These are phyloP conservation scores for Venturia oleaginea DNA, from an alignment of 2,329 filamentous ascomycete genomes.

Conservation along the genomic window DNA sequence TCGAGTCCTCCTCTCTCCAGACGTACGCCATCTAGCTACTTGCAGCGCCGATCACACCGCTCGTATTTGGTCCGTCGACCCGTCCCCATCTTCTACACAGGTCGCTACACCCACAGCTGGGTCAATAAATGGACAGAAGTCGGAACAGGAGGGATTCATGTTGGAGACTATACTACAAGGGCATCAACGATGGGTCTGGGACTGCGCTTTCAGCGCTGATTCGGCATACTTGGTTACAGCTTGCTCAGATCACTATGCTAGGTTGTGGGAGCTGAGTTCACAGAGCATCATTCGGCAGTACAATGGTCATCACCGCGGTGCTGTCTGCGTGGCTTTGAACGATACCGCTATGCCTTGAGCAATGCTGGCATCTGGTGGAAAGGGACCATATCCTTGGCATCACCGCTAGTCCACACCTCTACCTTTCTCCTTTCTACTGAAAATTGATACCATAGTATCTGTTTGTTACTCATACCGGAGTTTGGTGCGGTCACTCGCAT, in stretches of 20 bases:
- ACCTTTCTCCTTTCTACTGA: not conserved
- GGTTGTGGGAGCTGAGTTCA: slow-evolving; percentile 79
- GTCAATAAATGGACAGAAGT: slow-evolving; percentile 19
- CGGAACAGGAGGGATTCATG: slow-evolving; percentile 52
- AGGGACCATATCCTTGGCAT: not conserved
- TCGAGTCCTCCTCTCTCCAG: slow-evolving; percentile 80
- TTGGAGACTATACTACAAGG: slow-evolving; percentile 80
- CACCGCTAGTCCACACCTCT: not conserved
- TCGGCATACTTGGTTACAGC: slow-evolving; percentile 89
- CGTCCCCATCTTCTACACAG: slow-evolving; percentile 25
- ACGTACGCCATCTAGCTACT: slow-evolving; percentile 88
- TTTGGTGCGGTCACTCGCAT: not conserved
- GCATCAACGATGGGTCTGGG: slow-evolving; percentile 96
- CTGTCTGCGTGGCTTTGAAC: slow-evolving; percentile 87
- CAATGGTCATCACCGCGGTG: slow-evolving; percentile 85
- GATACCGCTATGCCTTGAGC: slow-evolving; percentile 43
- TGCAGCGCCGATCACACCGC: slow-evolving; percentile 91
- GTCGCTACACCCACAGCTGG: slow-evolving; percentile 17
- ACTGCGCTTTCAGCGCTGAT: slow-evolving; percentile 90
- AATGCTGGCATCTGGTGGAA: not conserved
- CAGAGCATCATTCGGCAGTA: slow-evolving; percentile 91
- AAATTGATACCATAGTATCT: not conserved
- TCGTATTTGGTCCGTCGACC: slow-evolving; percentile 91
- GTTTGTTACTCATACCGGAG: not conserved
- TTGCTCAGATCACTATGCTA: slow-evolving; percentile 86